Evolutionary conservation across 1,139 yeast genomes (phyloP), one percentile per base, ranked within the genome.

Genomic region (Debaryomyces robertsiae): DNA sequence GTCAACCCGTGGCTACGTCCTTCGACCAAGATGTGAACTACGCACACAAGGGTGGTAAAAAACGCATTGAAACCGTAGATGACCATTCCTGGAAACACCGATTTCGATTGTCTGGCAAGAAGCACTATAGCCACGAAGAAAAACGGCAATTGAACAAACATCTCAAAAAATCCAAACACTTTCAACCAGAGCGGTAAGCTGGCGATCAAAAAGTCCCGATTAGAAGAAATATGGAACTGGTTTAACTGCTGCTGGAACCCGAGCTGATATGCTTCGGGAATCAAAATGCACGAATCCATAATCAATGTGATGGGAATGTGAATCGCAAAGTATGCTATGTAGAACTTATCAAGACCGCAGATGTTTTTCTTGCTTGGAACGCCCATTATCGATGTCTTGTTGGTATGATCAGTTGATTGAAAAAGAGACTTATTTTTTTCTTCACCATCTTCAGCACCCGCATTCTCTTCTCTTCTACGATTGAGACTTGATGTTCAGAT

Each of bases 21-120:
- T 11, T 67, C 60, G 1, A 53, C 29, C 17, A 52, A 44, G n/a
- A 80, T 67, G 52, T 76, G 69, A 6, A 69, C 55, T 31, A 82
- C 53, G 56, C 95, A 88, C 9, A 81, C 80, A 32, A 81, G 61
- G 0, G 95, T 86, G 9, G 95, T 84, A 43, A 83, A 70, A 9
- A 81, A 66, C 0, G 95, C 95, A 56, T 85, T 88, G 54, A 85
- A 77, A 4, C 89, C 94, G 57, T 88, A 88, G 10, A 83, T 57
- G n/a, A 82, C 60, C 50, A 80, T 61, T 58, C 70, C 72, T 10
- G 80, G 72, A 53, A 77, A 80, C 11, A 77, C 63, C 17, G 60
- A 55, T 30, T 60, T 55, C 35, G 54, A 41, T 30, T 49, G 41
- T 6, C 33, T 40, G 13, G 41, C 39, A 9, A 53, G 44, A 18